Evolutionary conservation across 495 filamentous ascomycete species (phyloP).

Genomic region (Lineolata rhizophorae): DNA sequence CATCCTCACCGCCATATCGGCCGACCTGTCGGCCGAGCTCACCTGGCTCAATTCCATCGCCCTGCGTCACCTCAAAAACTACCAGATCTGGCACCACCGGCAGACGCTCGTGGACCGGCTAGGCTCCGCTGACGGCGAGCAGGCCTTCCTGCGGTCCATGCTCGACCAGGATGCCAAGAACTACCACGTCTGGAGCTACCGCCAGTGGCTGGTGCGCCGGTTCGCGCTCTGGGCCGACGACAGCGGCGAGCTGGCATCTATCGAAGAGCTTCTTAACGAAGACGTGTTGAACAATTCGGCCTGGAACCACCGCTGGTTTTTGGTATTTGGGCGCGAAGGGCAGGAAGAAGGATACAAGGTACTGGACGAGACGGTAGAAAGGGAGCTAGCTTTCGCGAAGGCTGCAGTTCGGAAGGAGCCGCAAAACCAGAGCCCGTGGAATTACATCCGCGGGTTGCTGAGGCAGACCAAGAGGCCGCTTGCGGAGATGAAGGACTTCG

Average conservation of each 20-base stretch:
- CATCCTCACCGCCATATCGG: conserved; percentile 41
- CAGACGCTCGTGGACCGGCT: conserved; percentile 51
- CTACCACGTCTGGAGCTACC: conserved; percentile 94
- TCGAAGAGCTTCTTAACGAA: conserved; percentile 42
- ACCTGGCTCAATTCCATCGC: conserved; percentile 70
- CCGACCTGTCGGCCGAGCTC: conserved; percentile 49
- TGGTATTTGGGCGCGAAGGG: conserved; percentile 55
- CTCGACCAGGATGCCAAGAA: conserved; percentile 80
- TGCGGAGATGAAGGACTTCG: conserved; percentile 39
- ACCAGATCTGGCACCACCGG: conserved; percentile 97
- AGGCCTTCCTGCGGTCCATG: conserved; percentile 56
- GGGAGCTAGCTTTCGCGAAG: conserved; percentile 40
- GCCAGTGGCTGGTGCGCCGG: conserved; percentile 71
- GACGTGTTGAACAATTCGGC: conserved; percentile 92
- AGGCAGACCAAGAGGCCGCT: conserved; percentile 37
- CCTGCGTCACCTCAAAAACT: conserved; percentile 77
- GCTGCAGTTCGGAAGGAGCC: conserved; percentile 53
- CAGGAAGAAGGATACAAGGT: conserved; percentile 25
- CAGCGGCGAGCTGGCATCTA: conserved; percentile 40
- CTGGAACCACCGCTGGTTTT: conserved; percentile 89
- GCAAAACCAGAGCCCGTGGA: conserved; percentile 88
- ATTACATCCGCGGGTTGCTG: conserved; percentile 62
- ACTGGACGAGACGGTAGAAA: conserved; percentile 39
- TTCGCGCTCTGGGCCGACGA: conserved; percentile 52
- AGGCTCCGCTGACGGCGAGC: conserved; percentile 29